Base-by-base conservation (phyloP, 495 filamentous ascomycete genomes). In the Penicillium ucsense region DNA sequence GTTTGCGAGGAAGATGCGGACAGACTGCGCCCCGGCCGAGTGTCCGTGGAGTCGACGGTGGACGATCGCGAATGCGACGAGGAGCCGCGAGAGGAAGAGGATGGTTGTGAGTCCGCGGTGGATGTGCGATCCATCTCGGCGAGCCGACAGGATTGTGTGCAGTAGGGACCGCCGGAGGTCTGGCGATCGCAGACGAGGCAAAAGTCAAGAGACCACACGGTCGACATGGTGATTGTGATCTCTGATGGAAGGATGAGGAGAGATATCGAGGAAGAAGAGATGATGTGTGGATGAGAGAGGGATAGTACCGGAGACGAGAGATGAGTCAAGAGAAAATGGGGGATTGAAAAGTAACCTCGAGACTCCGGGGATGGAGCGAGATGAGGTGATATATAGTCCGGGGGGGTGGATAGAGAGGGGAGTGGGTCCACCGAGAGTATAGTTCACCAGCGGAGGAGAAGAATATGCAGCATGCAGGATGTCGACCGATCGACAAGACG, bases 151-250 rank as follows among this genome's bases (percentile, higher is more conserved):
- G 85, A 80, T 71, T 97, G 89, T 29, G 89, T 94, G 80, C 91
- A 97, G 70, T 95, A 97, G 29, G 80, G 73, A 56, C 78, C 80
- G 50, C 84, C 85, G 20, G 72, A 56, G 47, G 84, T 92, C 67
- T 94, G 87, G 64, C 82, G 81, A 67, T 96, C 91, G 75, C 91
- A 97, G 74, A 83, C 82, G 49, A 97, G 82, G 72, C 91, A 97
- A 78, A 86, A 95, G 65, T 95, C 88, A 53, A 81, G 85, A 52
- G 84, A 88, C 89, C 91, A 96, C 52, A 82, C 82, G 62, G 87
- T 83, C 54, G 85, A 78, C 72, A 82, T 83, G 56, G 71, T 74
- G 71, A 28, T 47, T 38, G 34, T 32, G 11, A 9, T 31, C 0
- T 8, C 9, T 20, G 40, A 27, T 38, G 10, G 38, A 35, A 29